These are phyloP conservation scores for Athelia sp. DNA, from an alignment of 1,284 basidiomycete genomes.

Conservation along the genomic window DNA sequence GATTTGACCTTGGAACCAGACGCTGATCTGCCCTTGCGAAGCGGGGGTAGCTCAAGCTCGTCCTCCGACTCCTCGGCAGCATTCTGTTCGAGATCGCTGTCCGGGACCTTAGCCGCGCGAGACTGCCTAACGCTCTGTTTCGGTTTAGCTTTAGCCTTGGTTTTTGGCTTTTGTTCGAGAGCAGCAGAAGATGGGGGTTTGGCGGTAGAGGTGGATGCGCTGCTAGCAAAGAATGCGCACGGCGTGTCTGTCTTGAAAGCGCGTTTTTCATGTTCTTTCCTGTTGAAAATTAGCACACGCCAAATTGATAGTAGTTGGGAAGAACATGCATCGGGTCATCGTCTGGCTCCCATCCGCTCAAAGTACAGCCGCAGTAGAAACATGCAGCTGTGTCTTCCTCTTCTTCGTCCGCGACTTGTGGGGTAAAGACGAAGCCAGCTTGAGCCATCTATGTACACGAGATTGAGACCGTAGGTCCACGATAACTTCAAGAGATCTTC, in stretches of 20 bases:
- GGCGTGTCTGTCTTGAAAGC: slow-evolving; percentile 35
- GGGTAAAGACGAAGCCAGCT: slow-evolving; percentile 78
- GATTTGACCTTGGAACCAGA: slow-evolving; percentile 16
- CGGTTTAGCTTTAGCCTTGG: neutral
- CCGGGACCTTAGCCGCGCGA: slow-evolving; percentile 1
- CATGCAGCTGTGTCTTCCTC: slow-evolving; percentile 66
- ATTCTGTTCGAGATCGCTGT: too few species aligned
- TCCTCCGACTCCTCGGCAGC: slow-evolving; percentile 11
- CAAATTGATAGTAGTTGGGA: neutral
- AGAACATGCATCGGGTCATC: slow-evolving; percentile 76
- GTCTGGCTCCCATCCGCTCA: slow-evolving; percentile 76
- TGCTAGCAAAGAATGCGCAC: slow-evolving; percentile 48
- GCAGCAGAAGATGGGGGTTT: slow-evolving; percentile 7
- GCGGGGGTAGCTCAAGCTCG: slow-evolving; percentile 6
- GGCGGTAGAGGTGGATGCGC: slow-evolving; percentile 14
- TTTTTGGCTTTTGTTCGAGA: neutral
- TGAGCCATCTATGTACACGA: slow-evolving; percentile 60
- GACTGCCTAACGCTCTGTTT: neutral
- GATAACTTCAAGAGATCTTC: slow-evolving; percentile 10
- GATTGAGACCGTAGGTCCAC: neutral
- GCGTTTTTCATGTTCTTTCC: slow-evolving; percentile 63
- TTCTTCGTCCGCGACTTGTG: slow-evolving; percentile 49
- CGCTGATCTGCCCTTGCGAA: slow-evolving; percentile 9
- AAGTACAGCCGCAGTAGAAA: slow-evolving; percentile 68
- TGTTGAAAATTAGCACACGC: slow-evolving; percentile 20